These are phyloP conservation scores for Nicotiana otophora DNA, from an alignment of 257 asterid genomes.

Conservation along the genomic window DNA sequence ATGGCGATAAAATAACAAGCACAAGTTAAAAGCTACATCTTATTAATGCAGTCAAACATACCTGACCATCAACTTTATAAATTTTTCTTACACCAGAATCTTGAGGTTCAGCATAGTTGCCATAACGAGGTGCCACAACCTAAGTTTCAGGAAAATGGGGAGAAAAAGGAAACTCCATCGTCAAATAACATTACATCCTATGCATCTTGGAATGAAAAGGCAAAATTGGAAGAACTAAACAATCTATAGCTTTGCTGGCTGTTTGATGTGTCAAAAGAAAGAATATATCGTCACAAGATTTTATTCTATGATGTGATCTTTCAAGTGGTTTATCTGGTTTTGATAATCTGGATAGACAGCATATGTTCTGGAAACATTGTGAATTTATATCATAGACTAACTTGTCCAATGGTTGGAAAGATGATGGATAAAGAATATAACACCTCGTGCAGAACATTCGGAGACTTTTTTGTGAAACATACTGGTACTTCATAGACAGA, in stretches of 20 bases:
- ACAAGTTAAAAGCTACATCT: background rate
- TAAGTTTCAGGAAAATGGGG: constrained; percentile 24
- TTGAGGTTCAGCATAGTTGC: constrained; percentile 67
- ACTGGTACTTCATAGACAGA: background rate
- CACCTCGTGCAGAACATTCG: background rate
- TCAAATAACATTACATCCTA: constrained; percentile 3
- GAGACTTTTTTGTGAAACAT: background rate
- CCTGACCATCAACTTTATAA: constrained; percentile 87
- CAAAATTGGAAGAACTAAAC: background rate
- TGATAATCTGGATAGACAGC: background rate
- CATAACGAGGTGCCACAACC: constrained; percentile 87
- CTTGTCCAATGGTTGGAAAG: background rate
- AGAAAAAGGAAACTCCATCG: background rate
- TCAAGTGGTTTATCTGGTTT: background rate
- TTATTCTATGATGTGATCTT: background rate
- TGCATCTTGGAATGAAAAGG: background rate
- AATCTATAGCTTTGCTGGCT: background rate
- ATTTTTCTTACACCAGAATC: constrained; percentile 63
- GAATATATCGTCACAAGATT: background rate
- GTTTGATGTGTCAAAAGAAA: background rate
- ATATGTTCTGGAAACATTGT: background rate
- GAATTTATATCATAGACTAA: background rate
- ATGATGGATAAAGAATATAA: background rate
- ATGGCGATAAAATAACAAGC: background rate
- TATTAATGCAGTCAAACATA: constrained; percentile 18